phyloP scores from a whole-genome alignment of 208 protist species.

The Crithidia acanthocephali region DNA sequence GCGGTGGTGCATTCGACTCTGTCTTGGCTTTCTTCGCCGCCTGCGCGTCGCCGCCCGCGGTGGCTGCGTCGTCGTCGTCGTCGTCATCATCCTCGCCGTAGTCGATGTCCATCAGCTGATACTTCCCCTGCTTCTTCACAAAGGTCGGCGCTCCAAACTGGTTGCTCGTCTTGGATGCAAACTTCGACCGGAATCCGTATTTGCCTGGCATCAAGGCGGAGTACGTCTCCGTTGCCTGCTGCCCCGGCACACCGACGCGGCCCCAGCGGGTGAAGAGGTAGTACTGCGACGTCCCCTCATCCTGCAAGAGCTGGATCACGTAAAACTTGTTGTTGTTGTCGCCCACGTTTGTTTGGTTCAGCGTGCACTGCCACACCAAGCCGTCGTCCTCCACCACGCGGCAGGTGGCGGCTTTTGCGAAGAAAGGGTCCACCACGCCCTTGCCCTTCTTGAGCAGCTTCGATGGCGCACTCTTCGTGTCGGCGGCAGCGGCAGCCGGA shows the following conservation, averaged over 20 bases:
- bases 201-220: conserved; percentile 35
- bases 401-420: conserved; percentile 49
- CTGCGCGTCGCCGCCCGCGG: conserved; percentile 9
- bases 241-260: conserved; percentile 69
- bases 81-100: conserved; percentile 48
- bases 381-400: conserved; percentile 60
- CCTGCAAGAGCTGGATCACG: conserved; percentile 83
- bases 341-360: conserved; percentile 85
- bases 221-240: conserved; percentile 48
- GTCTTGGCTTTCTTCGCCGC: conserved; percentile 32
- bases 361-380: conserved; percentile 72
- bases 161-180: conserved; percentile 72
- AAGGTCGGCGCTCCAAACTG: conserved; percentile 52
- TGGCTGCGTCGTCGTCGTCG: conserved; percentile 6
- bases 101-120: conserved; percentile 85
- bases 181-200: conserved; percentile 47
- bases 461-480: conserved; percentile 23
- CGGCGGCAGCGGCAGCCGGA: conserved; percentile 22
- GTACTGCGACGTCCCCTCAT: conserved; percentile 39
- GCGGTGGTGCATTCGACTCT: conserved; percentile 10
- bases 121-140: conserved; percentile 60
- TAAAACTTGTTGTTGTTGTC: conserved; percentile 92
- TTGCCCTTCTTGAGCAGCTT: conserved; percentile 64
- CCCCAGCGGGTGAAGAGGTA: conserved; percentile 85
- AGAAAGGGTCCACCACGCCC: conserved; percentile 74